Conservation (phyloP, 2,329 filamentous ascomycete species). For the Pseudocercospora crystallina region DNA sequence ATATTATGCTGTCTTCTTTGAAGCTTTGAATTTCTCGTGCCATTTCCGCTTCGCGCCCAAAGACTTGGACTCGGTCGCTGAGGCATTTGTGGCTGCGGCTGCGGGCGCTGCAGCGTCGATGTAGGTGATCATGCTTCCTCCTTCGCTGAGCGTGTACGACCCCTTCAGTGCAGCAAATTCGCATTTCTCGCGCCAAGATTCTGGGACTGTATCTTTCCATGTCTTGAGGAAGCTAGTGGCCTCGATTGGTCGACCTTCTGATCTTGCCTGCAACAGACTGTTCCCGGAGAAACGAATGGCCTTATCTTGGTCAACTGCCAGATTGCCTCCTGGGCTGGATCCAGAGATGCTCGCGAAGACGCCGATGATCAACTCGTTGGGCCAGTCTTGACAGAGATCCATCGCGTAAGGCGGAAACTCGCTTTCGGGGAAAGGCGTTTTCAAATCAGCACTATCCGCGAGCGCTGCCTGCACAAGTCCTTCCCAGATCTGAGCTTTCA, state of each 20-base stretch:
- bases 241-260: constrained; percentile 21
- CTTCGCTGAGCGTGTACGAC: constrained; percentile 23
- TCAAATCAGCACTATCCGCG: constrained; percentile 44
- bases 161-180: constrained; percentile 28
- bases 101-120: constrained; percentile 11
- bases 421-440: constrained; percentile 37
- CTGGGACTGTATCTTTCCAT: constrained; percentile 39
- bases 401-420: constrained; percentile 19
- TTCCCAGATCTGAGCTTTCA: constrained; percentile 51
- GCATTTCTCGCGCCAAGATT: constrained; percentile 32
- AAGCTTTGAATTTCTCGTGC: constrained; percentile 40
- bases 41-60: constrained; percentile 38
- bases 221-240: constrained; percentile 35
- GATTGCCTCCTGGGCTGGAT: constrained; percentile 20
- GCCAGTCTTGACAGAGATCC: constrained; percentile 36
- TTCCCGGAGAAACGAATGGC: constrained; percentile 27
- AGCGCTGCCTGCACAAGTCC: constrained; percentile 42
- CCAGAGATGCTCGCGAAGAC: constrained; percentile 33
- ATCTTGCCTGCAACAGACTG: constrained; percentile 25
- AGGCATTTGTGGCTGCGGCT: constrained; percentile 1
- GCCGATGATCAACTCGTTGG: constrained; percentile 35
- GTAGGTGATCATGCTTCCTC: constrained; percentile 24
- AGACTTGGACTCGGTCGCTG: constrained; percentile 21
- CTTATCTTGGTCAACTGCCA: constrained; percentile 29
- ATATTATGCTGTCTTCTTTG: constrained; percentile 27